Base-by-base conservation (phyloP, 495 filamentous ascomycete genomes). In the Xylaria curta region DNA sequence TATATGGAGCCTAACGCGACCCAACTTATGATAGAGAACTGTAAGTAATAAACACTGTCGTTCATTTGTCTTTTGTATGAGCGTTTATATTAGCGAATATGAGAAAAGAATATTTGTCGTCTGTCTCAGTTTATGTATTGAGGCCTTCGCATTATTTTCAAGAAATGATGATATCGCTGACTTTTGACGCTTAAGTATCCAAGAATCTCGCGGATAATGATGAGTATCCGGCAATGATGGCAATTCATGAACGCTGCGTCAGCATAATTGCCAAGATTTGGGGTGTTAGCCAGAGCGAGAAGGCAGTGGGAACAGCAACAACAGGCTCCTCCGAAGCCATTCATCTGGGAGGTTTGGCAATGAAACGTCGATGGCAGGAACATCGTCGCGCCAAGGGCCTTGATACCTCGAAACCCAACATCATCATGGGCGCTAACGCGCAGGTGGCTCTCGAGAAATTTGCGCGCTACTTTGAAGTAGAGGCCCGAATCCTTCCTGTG, bases 281-380 rank as follows among this genome's bases (percentile, higher is more conserved):
- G 92, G 86, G 86, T 4, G 89, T 86, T 3, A 86, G 89, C 59
- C 87, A 88, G 69, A 84, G 85, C 33, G 90, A 94, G 78, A 89
- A 85, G 61, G 91, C 92, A 36, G 85, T 93, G 72, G 92, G 92
- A 4, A 87, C 89, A 1, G 91, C 92, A 0, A 94, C 92, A 0
- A 92, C 90, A 0, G 92, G 92, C 0, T 92, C 89, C 3, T 90
- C 87, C 8, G 92, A 94, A 75, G 92, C 91, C 2, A 91, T 94
- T 68, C 91, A 92, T 74, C 86, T 94, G 9, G 92, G 91, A 19
- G 92, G 92, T 4, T 79, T 94, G 60, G 91, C 92, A 9, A 93
- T 94, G 91, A 93, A 93, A 83, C 85, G 91, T 6, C 84, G 90
- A 7, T 93, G 92, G 92, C 91, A 93, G 77, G 89, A 93, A 74